Conservation (phyloP, 768 basidiomycete species). For the Mycena chlorophos region DNA sequence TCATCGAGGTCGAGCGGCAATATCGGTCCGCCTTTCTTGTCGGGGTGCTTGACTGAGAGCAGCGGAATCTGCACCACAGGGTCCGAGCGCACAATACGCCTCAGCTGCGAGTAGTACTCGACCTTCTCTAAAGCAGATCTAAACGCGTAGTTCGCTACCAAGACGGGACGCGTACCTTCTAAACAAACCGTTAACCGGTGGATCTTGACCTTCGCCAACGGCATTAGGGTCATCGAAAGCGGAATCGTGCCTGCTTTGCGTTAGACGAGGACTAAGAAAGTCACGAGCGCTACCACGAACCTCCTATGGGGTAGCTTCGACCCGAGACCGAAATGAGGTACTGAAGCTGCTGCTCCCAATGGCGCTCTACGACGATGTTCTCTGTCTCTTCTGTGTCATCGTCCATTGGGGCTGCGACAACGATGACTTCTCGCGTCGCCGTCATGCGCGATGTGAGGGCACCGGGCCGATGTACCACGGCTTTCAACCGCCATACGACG, state of each 20-base stretch:
- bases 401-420: constrained; percentile 75
- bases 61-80: constrained; percentile 60
- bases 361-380: constrained; percentile 79
- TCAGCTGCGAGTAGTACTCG: constrained; percentile 74
- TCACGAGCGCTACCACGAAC: neutral
- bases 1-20: constrained; percentile 79
- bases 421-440: constrained; percentile 67
- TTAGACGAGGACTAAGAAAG: neutral
- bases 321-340: constrained; percentile 77
- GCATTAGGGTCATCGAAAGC: constrained; percentile 77
- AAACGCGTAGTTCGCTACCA: neutral
- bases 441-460: constrained; percentile 72
- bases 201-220: constrained; percentile 80
- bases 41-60: constrained; percentile 57
- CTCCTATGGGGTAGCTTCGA: constrained; percentile 77
- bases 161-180: constrained; percentile 61
- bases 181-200: constrained; percentile 70
- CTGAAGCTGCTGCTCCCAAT: constrained; percentile 88
- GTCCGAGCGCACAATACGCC: constrained; percentile 69
- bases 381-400: constrained; percentile 84
- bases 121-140: constrained; percentile 60
- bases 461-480: constrained; percentile 81
- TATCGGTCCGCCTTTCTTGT: constrained; percentile 57
- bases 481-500: constrained; percentile 78
- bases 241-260: constrained; percentile 58